Conservation (phyloP, 495 filamentous ascomycete genomes). For the Neurospora sp. region DNA sequence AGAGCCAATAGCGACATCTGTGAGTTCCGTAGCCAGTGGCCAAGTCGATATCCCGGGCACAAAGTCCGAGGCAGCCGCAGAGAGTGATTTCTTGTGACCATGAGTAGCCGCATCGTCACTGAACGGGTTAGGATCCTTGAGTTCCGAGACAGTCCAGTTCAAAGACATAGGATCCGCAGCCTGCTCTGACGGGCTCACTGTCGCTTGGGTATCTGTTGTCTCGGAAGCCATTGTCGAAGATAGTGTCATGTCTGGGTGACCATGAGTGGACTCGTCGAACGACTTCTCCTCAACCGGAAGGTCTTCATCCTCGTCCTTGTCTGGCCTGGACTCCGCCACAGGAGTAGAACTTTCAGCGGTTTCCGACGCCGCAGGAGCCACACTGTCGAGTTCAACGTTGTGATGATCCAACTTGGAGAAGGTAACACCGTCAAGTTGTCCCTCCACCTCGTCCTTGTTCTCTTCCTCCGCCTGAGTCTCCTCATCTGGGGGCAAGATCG, state of each 20-base stretch:
- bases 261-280: slow-evolving; percentile 36
- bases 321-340: slow-evolving; percentile 8
- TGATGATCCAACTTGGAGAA: slow-evolving; percentile 65
- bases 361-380: slow-evolving; percentile 59
- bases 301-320: slow-evolving; percentile 16
- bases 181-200: slow-evolving; percentile 33
- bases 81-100: slow-evolving; percentile 49
- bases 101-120: slow-evolving; percentile 27
- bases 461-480: slow-evolving; percentile 19
- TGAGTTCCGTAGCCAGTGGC: slow-evolving; percentile 18
- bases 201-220: slow-evolving; percentile 37
- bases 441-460: slow-evolving; percentile 35
- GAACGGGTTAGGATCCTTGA: slow-evolving; percentile 32
- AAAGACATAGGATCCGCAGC: slow-evolving; percentile 28
- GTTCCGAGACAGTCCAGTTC: slow-evolving; percentile 35
- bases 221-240: slow-evolving; percentile 36
- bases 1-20: slow-evolving; percentile 32
- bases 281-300: slow-evolving; percentile 22
- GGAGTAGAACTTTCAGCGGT: slow-evolving; percentile 22
- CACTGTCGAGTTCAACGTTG: slow-evolving; percentile 48
- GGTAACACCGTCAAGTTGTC: slow-evolving; percentile 44
- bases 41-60: slow-evolving; percentile 44
- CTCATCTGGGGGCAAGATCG: slow-evolving; percentile 61
- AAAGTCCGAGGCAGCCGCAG: slow-evolving; percentile 58
- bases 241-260: slow-evolving; percentile 30